Evolutionary conservation across 2,329 filamentous ascomycete species (phyloP), one percentile per base, ranked within the genome.

Genomic region (Fusarium gaditjirri): DNA sequence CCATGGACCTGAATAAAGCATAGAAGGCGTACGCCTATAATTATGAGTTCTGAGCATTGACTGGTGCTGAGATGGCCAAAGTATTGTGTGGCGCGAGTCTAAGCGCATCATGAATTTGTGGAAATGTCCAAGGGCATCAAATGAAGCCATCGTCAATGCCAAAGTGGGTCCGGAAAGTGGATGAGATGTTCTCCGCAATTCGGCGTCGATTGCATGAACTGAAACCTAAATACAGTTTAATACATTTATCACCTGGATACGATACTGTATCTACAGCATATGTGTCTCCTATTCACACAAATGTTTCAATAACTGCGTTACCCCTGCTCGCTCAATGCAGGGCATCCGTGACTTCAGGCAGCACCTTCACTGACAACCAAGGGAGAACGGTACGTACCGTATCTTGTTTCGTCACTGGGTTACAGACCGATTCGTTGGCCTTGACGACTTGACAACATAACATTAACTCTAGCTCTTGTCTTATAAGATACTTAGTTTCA

Each of bases 141-240:
- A 19, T 68, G 62, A 65, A 65, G 63, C 23, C 38, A 60, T 60
- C 36, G 36, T 33, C 46, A 60, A 42, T 27, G 44, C 25, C 21
- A 41, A 38, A 36, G 13, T 54, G 64, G 69, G 69, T 35, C 69
- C 36, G 36, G 35, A 27, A 60, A 42, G 59, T 53, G 46, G 50
- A n/a, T 49, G 35, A 38, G 13, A 50, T 29, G 33, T 55, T 67
- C 68, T 72, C 70, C 69, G 65, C 69, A 72, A 53, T 65, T 61
- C 42, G 64, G 62, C 50, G 42, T 71, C 31, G 41, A 58, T 54
- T 69, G 69, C 68, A 71, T 71, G 62, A 71, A 68, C 62, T 72
- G 27, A 29, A 29, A 29, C 27, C 9, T 29, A 29, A 35, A 56
- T 25, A 33, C 21, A 52, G 33, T 52, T 36, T 52, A 36, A 52